Base-by-base conservation (phyloP, 2,329 filamentous ascomycete genomes). In the Didymella pinodella region DNA sequence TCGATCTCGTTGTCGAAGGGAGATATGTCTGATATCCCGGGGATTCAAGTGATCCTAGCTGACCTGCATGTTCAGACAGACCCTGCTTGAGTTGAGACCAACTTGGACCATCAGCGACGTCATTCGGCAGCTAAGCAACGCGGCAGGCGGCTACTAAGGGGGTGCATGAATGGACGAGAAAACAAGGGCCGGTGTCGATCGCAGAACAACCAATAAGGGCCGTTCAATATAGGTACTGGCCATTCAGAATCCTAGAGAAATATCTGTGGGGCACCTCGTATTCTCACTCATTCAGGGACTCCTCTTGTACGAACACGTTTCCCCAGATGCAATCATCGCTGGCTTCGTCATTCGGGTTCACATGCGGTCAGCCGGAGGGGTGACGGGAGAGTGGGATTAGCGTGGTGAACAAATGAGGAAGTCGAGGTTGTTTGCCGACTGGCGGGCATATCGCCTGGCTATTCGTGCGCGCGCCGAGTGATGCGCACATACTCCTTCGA, bases 301-400 rank as follows among this genome's bases (percentile, higher is more conserved):
- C 18, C 18, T 18, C 18, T 18, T 18, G 38, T 41, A 41, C 28
- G 22, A 16, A 14, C 44, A 48, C 43, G 48, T 48, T 48, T 51
- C 54, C 54, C 54, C 54, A 52, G 54, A 57, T n/a, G 36, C 48
- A 12, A n/a, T 16, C 31, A 20, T 48, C 20, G 7, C 12, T 4
- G 10, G 31, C 36, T 44, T 26, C 55, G 45, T 54, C 45, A 46
- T 54, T 49, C 4, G 18, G 48, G n/a, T 25, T 28, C 31, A 46
- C 38, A 53, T 45, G 32, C n/a, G 32, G 32, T 36, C 32, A 36
- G 32, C 32, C n/a, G 32, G n/a, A 36, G 16, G 16, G 32, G 14
- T 36, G 32, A 5, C 6, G 32, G 32, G 11, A 14, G 14, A n/a
- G 32, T 20, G 36, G 16, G 36, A 49, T 48, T 49, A 48, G 43